A percentile compares a stretch with the other conserved stretches of the same genome.
phyloP scores from a whole-genome alignment of 2,329 filamentous ascomycete species.

The Penicillium sp. region DNA sequence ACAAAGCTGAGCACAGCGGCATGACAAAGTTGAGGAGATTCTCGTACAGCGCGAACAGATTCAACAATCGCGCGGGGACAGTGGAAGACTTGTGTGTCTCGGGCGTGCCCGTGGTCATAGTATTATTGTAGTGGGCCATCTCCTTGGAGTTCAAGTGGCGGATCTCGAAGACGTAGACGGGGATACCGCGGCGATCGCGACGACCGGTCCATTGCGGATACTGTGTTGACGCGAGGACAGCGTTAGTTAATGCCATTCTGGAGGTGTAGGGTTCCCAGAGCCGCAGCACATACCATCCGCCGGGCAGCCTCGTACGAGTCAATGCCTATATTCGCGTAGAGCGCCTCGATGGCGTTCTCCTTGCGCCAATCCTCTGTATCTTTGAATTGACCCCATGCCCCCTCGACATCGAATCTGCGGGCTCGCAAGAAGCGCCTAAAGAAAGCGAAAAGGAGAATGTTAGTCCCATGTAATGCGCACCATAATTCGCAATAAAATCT shows the following conservation, averaged over 20 bases:
- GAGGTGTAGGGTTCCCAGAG: background rate
- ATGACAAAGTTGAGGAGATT: constrained; percentile 85
- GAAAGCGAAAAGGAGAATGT: background rate
- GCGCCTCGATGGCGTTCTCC: constrained; percentile 72
- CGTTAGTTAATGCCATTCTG: background rate
- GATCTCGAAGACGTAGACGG: constrained; percentile 89
- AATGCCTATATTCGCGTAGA: constrained; percentile 86
- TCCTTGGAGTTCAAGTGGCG: constrained; percentile 79
- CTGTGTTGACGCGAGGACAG: constrained; percentile 43
- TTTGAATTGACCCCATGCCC: constrained; percentile 80
- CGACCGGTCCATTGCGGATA: constrained; percentile 96
- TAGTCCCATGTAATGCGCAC: background rate
- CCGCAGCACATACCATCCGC: constrained; percentile 61
- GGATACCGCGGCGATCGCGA: constrained; percentile 86
- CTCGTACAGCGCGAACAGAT: constrained; percentile 91
- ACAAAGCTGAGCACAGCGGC: constrained; percentile 78
- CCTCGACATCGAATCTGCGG: constrained; percentile 73
- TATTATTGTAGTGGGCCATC: constrained; percentile 70
- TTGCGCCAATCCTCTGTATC: constrained; percentile 86
- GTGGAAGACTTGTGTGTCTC: constrained; percentile 60
- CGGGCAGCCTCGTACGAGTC: constrained; percentile 77
- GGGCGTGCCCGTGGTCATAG: constrained; percentile 47
- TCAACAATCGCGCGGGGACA: constrained; percentile 72
- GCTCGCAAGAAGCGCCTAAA: constrained; percentile 80
- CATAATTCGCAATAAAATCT: background rate